Evolutionary conservation across 2,329 filamentous ascomycete species (phyloP), one percentile per base, ranked within the genome.

Genomic region (Conoideocrella luteorostrata): DNA sequence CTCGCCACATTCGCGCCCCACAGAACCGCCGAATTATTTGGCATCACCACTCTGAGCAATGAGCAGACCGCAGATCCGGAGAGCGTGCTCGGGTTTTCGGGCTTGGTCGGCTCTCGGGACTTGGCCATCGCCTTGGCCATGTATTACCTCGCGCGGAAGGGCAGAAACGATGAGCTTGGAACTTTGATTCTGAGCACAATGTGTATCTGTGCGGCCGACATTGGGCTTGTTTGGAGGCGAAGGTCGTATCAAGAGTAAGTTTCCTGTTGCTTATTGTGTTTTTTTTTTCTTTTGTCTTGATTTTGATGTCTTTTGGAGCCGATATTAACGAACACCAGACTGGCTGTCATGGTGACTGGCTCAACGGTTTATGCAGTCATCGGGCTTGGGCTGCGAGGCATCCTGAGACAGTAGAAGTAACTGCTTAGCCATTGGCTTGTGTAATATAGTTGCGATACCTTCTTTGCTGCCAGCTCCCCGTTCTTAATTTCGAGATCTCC

Each of bases 111-210:
- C 2, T 45, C 45, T 18, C 46, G 52, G 11, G 52, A 54, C 20
- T 4, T 50, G 10, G 41, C 52, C 0, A 43, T 54, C n/a, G 44
- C 23, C 38, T n/a, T n/a, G n/a, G n/a, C n/a, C n/a, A n/a, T n/a
- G n/a, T n/a, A n/a, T n/a, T n/a, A n/a, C n/a, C n/a, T n/a, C n/a
- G n/a, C n/a, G n/a, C n/a, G n/a, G n/a, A n/a, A n/a, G n/a, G n/a
- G n/a, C n/a, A n/a, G n/a, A n/a, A n/a, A n/a, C n/a, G n/a, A 47
- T 4, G 50, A 46, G 5, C 50, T 52, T 49, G 52, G 52, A 1
- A 43, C 49, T 1, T 30, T 53, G n/a, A 47, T 54, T n/a, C 32
- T 54, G 4, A 49, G 49, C 23, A 48, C 47, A 4, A 24, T 54
- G 41, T 34, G 34, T 13, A 40, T 53, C 11, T 48, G 51, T 13